Evolutionary conservation across 2,329 filamentous ascomycete species (phyloP).

Genomic region (Catunica adiposa): DNA sequence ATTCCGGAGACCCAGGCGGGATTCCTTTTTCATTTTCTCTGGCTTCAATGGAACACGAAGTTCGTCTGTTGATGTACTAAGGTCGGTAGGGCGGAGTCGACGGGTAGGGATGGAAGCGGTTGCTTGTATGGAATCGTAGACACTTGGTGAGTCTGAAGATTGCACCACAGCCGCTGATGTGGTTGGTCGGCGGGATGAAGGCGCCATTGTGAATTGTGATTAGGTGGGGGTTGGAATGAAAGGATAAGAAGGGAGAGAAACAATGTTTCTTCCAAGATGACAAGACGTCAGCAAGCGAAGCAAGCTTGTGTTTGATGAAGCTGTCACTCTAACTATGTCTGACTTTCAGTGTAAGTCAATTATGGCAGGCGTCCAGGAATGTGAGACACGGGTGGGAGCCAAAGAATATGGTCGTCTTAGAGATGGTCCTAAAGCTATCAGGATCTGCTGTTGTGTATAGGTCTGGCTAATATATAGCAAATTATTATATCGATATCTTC

Average conservation of each 20-base stretch:
- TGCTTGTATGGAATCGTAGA: slow-evolving; percentile 4
- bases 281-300: not conserved
- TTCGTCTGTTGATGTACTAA: slow-evolving; percentile 16
- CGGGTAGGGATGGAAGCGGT: slow-evolving; percentile 7
- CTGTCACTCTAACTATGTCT: not conserved
- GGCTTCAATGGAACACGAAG: slow-evolving; percentile 27
- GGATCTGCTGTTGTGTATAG: not conserved
- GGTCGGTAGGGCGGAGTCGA: slow-evolving; percentile 13
- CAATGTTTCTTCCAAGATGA: too few species aligned
- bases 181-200: not conserved
- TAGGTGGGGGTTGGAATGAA: not conserved
- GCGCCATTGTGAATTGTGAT: not conserved
- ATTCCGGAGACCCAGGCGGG: slow-evolving; percentile 33
- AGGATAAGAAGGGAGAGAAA: not conserved
- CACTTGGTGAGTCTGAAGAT: not conserved
- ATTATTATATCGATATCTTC: too few species aligned
- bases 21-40: slow-evolving; percentile 33
- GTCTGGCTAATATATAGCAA: not conserved
- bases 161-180: not conserved
- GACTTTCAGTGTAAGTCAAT: not conserved
- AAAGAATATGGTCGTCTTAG: not conserved
- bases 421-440: not conserved
- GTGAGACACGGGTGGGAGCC: not conserved
- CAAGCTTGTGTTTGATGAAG: not conserved
- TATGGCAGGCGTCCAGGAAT: not conserved